These are phyloP conservation scores for Didymellaceae sp. DNA, from an alignment of 2,329 filamentous ascomycete species.

Conservation along the genomic window DNA sequence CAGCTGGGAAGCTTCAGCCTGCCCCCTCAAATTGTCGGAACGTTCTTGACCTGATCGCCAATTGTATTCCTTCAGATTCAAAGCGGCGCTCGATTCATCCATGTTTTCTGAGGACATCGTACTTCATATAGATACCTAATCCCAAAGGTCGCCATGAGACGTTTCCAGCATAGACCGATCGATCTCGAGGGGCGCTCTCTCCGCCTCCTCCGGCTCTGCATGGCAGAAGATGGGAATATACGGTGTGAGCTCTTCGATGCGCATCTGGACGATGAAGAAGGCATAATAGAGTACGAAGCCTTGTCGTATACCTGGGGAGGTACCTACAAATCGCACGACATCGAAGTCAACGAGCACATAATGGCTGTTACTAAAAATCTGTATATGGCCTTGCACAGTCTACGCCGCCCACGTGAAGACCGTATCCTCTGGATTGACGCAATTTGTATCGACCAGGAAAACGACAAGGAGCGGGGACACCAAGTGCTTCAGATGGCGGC, in stretches of 20 bases:
- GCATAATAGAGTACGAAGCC: conserved; percentile 21
- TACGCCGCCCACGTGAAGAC: conserved; percentile 17
- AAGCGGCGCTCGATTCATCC: too few species aligned
- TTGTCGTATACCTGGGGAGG: conserved; percentile 31
- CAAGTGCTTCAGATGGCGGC: conserved; percentile 35
- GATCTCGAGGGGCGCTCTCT: neutral
- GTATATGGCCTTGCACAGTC: conserved; percentile 14
- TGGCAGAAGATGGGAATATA: neutral
- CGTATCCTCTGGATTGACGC: conserved; percentile 37
- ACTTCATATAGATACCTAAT: too few species aligned
- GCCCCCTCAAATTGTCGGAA: too few species aligned
- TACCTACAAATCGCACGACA: neutral
- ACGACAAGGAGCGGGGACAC: conserved; percentile 29
- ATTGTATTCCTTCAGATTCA: too few species aligned
- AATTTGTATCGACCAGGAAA: conserved; percentile 36
- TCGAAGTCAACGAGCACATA: conserved; percentile 13
- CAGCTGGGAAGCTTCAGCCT: too few species aligned
- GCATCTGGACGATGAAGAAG: neutral
- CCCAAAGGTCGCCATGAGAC: too few species aligned
- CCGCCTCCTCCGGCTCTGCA: neutral
- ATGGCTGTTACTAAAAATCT: conserved; percentile 22
- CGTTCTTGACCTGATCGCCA: too few species aligned
- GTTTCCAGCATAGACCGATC: conserved; percentile 1
- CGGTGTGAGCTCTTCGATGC: conserved; percentile 6
- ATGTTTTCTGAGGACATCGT: too few species aligned